phyloP scores from a whole-genome alignment of 2,329 filamentous ascomycete species.

The Aspergillus novoparasiticus region DNA sequence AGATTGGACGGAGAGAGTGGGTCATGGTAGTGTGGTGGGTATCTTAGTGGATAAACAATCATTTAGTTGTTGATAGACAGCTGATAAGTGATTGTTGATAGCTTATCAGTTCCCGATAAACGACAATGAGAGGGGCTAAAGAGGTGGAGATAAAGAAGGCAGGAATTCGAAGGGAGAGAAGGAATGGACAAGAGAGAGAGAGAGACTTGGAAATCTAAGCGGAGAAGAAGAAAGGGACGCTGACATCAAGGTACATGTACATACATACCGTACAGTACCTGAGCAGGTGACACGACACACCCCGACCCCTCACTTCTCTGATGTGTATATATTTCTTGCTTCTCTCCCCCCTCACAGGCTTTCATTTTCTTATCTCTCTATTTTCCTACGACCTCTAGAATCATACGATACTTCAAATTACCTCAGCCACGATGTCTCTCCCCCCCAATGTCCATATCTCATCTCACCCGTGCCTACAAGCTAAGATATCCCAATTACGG shows the following conservation, averaged over 20 bases:
- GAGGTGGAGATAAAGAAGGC: not conserved
- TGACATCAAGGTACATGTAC: conserved; percentile 5
- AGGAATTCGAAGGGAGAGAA: not conserved
- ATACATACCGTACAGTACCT: not conserved
- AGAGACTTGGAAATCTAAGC: not conserved
- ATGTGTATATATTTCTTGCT: not conserved
- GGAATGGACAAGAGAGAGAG: not conserved
- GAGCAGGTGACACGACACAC: conserved; percentile 4
- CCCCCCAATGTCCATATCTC: conserved; percentile 72
- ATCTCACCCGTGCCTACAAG: conserved; percentile 78
- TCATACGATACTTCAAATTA: not conserved
- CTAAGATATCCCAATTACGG: conserved; percentile 88
- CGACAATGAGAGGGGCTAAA: not conserved
- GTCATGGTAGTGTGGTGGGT: not conserved
- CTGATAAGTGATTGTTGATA: conserved; percentile 2
- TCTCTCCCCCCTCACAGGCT: conserved; percentile 12
- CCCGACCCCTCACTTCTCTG: not conserved
- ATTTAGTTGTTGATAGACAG: not conserved
- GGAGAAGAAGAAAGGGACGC: conserved; percentile 9
- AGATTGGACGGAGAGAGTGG: conserved; percentile 2
- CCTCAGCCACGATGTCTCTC: conserved; percentile 35
- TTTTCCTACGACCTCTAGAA: conserved; percentile 1
- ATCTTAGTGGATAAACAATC: conserved; percentile 3
- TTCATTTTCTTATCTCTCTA: conserved; percentile 3
- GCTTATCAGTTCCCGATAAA: conserved; percentile 4